Base-by-base conservation (phyloP, 1,284 basidiomycete genomes). In the Irpex sp. region DNA sequence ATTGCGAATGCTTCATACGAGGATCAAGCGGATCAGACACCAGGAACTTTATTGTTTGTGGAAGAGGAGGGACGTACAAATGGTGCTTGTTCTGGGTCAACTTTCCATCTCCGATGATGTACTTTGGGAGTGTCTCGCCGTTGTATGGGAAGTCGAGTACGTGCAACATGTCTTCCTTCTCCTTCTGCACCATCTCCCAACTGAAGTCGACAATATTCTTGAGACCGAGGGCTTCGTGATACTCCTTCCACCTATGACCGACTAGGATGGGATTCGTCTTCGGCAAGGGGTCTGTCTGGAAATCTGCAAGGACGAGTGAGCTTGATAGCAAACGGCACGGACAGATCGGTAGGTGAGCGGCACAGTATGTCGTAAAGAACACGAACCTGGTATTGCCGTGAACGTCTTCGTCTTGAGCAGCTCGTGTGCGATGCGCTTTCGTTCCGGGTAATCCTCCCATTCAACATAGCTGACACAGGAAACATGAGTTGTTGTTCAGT, bases 81-180 rank as follows among this genome's bases (percentile, higher is more conserved):
- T 82, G 82, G 67, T 78, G 77, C 65, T 75, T 75, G 69, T 82
- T 83, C 38, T 78, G 76, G 2, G 81, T 82, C 55, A 83, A 63
- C 69, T 80, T 82, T 9, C 74, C 77, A 49, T 73, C 70, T 62
- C 83, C 69, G 13, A 65, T 47, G 15, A 84, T 75, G 64, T 82
- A 76, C 15, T 77, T 70, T 21, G 78, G 73, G 15, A 70, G 74
- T 17, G 82, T 82, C 71, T 83, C 82, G 48, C 82, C 82, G 66
- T 85, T 84, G 68, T 83, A 82, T 5, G 82, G 79, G 64, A 82
- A 85, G 66, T 84, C 82, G 36, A 85, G 74, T 13, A 85, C 70
- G 66, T 85, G 82, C 37, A 85, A 78, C 67, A 85, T 75, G 66
- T 82, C 80, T 8, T 79, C 78, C 68, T 85, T 85, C 70, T 85